Evolutionary conservation across 176 grass and related monocot genomes (phyloP), one percentile per base, ranked within the genome.

Genomic region (Panicum miliaceum): DNA sequence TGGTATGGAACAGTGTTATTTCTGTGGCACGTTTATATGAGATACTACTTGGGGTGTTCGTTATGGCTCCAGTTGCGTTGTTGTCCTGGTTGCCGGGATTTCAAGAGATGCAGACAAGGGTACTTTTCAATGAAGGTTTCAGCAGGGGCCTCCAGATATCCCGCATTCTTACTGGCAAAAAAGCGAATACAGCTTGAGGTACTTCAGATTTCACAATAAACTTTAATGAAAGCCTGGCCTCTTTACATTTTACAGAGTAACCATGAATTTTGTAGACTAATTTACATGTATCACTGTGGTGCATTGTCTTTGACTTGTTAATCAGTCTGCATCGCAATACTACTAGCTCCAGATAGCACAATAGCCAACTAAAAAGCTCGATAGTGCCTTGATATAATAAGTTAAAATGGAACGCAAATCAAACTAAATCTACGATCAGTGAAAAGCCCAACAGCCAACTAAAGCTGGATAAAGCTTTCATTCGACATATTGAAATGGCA

Each of bases 111-210:
- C 93, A 98, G 80, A 95, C 96, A 13, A 94, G 96, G 80, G 90
- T 98, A 68, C 84, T 98, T 84, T 98, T 98, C 89, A 95, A 95
- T 78, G 96, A 98, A 90, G 96, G 91, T 68, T 98, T 98, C 76
- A 98, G 93, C 81, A 87, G 96, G 86, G 96, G 96, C 6, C 96
- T 98, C 75, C 93, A 95, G 84, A 94, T 95, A 90, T 98, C 96
- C 40, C 90, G 93, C 57, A 95, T 98, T 84, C 73, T 98, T 84
- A 81, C 91, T 79, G 96, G 91, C 41, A 98, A 95, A 87, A 95
- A 92, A 76, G 16, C 89, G 73, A 85, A 91, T 82, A 65, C 79
- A n/a, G 75, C 81, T 92, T 98, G 89, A 98, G 93, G 93, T 98
- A 98, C 84, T 82, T 78, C 14, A 66, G 50, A 98, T 82, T 82